Evolutionary conservation across 768 basidiomycete species (phyloP).

Genomic region (Mycena maculata): DNA sequence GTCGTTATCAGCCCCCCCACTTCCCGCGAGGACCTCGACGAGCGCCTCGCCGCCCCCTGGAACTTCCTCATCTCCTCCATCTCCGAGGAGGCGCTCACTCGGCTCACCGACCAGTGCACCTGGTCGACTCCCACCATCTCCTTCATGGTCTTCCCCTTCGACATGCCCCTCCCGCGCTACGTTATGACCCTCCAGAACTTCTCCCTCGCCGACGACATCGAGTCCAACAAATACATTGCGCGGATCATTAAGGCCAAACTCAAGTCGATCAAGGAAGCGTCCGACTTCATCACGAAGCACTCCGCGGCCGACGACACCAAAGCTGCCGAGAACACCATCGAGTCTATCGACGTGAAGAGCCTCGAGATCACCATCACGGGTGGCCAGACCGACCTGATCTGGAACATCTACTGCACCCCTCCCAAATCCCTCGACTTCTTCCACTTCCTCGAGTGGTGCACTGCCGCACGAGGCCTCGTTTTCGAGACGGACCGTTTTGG

Average conservation of each 20-base stretch:
- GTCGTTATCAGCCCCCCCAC: no score
- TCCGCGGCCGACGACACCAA: not conserved
- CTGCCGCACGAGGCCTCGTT: not conserved
- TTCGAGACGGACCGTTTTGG: not conserved
- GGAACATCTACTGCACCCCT: not conserved
- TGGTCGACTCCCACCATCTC: constrained; percentile 17
- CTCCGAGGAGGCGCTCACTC: not conserved
- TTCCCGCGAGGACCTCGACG: no score
- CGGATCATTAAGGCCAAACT: not conserved
- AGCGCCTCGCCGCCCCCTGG: constrained; percentile 23
- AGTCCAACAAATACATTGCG: not conserved
- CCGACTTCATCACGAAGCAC: not conserved
- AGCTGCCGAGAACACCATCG: not conserved
- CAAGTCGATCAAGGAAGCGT: constrained; percentile 1
- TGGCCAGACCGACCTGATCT: not conserved
- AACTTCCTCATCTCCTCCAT: constrained; percentile 13
- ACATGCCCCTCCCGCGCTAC: constrained; percentile 4
- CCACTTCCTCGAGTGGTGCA: not conserved
- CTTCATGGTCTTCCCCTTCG: constrained; percentile 2
- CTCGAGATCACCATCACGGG: constrained; percentile 8
- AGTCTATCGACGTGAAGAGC: not conserved
- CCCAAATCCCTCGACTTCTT: not conserved
- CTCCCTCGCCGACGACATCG: not conserved
- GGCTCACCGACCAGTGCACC: not conserved
- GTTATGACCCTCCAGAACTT: constrained; percentile 14